Base-by-base conservation (phyloP, 257 asterid genomes). In the Galeopsis tetrahit region DNA sequence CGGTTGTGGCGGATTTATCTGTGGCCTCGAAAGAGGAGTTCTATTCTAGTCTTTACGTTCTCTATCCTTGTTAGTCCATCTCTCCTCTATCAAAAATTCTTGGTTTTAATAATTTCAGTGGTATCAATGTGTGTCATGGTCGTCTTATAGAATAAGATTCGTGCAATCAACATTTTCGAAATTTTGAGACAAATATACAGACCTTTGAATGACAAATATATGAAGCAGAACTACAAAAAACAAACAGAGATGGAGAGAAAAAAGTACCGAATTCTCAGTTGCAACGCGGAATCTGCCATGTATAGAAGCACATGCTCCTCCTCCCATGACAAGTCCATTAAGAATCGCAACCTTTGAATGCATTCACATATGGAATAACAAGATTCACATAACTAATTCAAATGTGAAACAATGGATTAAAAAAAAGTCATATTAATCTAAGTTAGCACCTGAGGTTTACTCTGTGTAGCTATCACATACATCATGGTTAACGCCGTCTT, bases 91-190 rank as follows among this genome's bases (percentile, higher is more conserved):
- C n/a, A n/a, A n/a, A n/a, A n/a, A 21, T 21, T 21, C 28, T 49
- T 49, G 28, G 5, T 6, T 49, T 5, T 5, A 38, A 38, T 38
- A 38, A 38, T 38, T n/a, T 5, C 10, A 49, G 11, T 14, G 42
- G 28, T 21, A 21, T 21, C 28, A 21, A 21, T 21, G 28, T 21
- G 28, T 21, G 28, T 21, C 28, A 21, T 91, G 7, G 98, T 36
- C 40, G 6, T 36, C 40, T 36, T 36, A 36, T 3, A 36, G 7
- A 36, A 36, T 36, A 36, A 36, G 40, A 36, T 3, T 36, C 40
- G 6, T 36, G 40, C 7, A 36, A 36, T 36, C 40, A 36, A 2
- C 40, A 2, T 36, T 36, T 2, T 36, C 10, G 9, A 39, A 39
- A 4, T 7, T 6, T 39, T 39, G 44, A 6, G 44, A 39, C 44